These are phyloP conservation scores for Priceomyces haplophilus DNA, from an alignment of 805 yeast species.

Conservation along the genomic window DNA sequence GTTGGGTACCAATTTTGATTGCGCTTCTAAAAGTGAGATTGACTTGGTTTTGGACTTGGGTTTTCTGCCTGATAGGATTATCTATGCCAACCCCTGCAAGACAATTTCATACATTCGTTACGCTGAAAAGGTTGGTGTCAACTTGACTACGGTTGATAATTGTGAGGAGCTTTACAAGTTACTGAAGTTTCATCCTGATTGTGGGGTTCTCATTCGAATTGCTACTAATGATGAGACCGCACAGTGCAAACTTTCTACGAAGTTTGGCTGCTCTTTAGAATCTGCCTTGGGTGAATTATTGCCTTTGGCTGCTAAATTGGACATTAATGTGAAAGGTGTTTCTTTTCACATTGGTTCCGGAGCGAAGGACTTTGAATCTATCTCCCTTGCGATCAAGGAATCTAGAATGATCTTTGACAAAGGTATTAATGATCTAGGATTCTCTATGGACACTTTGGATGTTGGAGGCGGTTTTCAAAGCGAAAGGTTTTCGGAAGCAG, in stretches of 20 bases:
- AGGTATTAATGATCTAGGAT: slow-evolving; percentile 34
- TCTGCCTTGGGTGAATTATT: slow-evolving; percentile 54
- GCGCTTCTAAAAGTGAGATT: slow-evolving; percentile 89
- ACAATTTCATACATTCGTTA: slow-evolving; percentile 75
- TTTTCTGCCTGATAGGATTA: slow-evolving; percentile 60
- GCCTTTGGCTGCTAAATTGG: slow-evolving; percentile 56
- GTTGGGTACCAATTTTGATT: slow-evolving; percentile 80
- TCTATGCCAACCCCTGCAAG: slow-evolving; percentile 94
- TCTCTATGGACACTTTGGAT: slow-evolving; percentile 58
- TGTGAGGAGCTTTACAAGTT: slow-evolving; percentile 79
- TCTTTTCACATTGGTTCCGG: slow-evolving; percentile 98
- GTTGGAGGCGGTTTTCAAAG: slow-evolving; percentile 91
- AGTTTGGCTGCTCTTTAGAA: slow-evolving; percentile 76
- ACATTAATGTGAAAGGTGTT: slow-evolving; percentile 72
- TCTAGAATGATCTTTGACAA: slow-evolving; percentile 64
- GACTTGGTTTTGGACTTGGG: slow-evolving; percentile 61
- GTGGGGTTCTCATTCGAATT: slow-evolving; percentile 73
- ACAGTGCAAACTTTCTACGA: slow-evolving; percentile 79
- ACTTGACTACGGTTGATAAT: slow-evolving; percentile 86
- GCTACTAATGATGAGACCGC: slow-evolving; percentile 88
- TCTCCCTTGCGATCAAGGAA: slow-evolving; percentile 69
- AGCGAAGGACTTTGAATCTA: slow-evolving; percentile 66
- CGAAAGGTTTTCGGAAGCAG: slow-evolving; percentile 57
- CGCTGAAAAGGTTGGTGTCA: slow-evolving; percentile 56
- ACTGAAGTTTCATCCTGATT: slow-evolving; percentile 61